These are phyloP conservation scores for Syncephalastrum sp. DNA, from an alignment of 371 early-diverging fungal species.

Conservation along the genomic window DNA sequence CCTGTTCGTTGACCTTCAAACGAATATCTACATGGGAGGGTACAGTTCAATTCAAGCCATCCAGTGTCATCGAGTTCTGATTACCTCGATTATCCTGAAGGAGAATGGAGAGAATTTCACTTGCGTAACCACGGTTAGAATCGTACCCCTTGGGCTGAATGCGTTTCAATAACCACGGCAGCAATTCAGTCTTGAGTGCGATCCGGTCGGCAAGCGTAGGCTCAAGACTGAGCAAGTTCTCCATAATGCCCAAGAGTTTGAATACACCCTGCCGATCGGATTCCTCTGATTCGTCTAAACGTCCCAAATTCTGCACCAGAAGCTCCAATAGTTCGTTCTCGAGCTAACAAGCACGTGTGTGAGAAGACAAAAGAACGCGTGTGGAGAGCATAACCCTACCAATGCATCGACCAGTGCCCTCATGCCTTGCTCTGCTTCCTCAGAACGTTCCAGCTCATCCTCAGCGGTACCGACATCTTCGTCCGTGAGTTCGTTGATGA, in stretches of 20 bases:
- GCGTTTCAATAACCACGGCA: conserved; percentile 76
- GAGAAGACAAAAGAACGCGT: neutral
- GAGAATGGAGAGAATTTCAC: conserved; percentile 84
- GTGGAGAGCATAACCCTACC: conserved; percentile 32
- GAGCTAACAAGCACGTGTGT: conserved; percentile 32
- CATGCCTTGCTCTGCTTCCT: conserved; percentile 67
- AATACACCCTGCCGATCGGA: conserved; percentile 88
- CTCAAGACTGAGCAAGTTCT: conserved; percentile 80
- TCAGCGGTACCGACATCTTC: conserved; percentile 77
- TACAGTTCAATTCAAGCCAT: neutral
- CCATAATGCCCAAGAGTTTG: conserved; percentile 81
- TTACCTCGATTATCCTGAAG: conserved; percentile 71
- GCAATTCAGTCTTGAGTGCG: conserved; percentile 59
- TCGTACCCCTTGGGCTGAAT: conserved; percentile 61
- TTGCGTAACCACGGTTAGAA: conserved; percentile 82
- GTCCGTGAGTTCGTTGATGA: conserved; percentile 87
- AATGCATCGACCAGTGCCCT: conserved; percentile 68
- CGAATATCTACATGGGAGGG: conserved; percentile 52
- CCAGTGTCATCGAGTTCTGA: neutral
- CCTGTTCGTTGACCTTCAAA: conserved; percentile 57
- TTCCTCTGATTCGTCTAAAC: conserved; percentile 77
- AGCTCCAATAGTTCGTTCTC: conserved; percentile 74
- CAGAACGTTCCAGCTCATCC: conserved; percentile 62
- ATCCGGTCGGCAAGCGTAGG: conserved; percentile 65
- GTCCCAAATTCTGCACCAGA: conserved; percentile 74